Percentiles rank a stretch among this genome's conserved stretches.
phyloP scores from a whole-genome alignment of 2,329 filamentous ascomycete genomes.

The Cryphonectria nitschkei region DNA sequence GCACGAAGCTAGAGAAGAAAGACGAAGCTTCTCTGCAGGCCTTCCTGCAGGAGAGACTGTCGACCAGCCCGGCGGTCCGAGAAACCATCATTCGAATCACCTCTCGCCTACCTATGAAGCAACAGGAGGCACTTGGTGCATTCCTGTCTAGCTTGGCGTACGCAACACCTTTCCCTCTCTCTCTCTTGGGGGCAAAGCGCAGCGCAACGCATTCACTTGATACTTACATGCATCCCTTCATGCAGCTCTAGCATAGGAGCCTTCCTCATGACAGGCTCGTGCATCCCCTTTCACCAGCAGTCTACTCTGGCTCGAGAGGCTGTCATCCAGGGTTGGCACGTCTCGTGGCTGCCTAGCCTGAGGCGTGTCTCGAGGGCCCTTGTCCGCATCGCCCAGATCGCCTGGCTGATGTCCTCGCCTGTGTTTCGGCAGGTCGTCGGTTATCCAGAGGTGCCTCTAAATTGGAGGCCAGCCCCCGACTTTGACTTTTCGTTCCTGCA shows the following conservation, averaged over 20 bases:
- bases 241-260: slow-evolving; percentile 65
- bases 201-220: neutral
- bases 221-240: neutral
- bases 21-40: slow-evolving; percentile 50
- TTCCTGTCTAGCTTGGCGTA: slow-evolving; percentile 50
- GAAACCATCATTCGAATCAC: slow-evolving; percentile 51
- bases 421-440: slow-evolving; percentile 59
- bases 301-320: slow-evolving; percentile 62
- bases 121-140: slow-evolving; percentile 43
- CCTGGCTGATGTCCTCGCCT: slow-evolving; percentile 59
- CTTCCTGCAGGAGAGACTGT: slow-evolving; percentile 57
- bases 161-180: neutral
- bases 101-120: slow-evolving; percentile 38
- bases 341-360: slow-evolving; percentile 57
- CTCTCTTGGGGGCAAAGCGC: neutral
- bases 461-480: slow-evolving; percentile 54
- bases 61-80: slow-evolving; percentile 57
- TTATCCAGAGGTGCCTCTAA: slow-evolving; percentile 57
- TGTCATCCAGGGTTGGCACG: slow-evolving; percentile 66
- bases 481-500: slow-evolving; percentile 67
- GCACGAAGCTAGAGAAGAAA: slow-evolving; percentile 43
- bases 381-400: slow-evolving; percentile 55
- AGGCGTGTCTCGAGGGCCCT: slow-evolving; percentile 61
- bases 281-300: slow-evolving; percentile 64
- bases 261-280: slow-evolving; percentile 69